Base-by-base conservation (phyloP, 306 rosid species). In the Mimosa pudica region DNA sequence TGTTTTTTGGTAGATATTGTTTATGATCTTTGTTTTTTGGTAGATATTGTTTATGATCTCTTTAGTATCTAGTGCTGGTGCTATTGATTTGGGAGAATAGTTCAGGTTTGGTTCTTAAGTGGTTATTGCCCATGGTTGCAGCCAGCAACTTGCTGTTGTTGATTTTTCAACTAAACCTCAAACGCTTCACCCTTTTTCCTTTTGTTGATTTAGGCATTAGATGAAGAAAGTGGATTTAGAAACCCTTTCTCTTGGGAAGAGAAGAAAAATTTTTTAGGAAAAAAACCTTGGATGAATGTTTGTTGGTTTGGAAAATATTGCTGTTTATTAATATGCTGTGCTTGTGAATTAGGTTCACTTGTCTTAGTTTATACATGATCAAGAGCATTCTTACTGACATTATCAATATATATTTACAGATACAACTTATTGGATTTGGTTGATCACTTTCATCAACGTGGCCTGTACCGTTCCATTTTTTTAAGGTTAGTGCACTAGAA, bases 371-470 rank as follows among this genome's bases (percentile, higher is more conserved):
- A 68, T 70, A 69, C 78, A n/a, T 78, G 78, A 14, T 77, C 73
- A 69, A 84, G 76, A 63, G 80, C 67, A 64, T 70, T 38, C 41
- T 63, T 70, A 48, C 67, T 84, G 65, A 68, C 73, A 76, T 75
- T 71, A 66, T 77, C 70, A 74, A 82, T 14, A 64, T 78, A 44
- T 81, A 66, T 82, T 65, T 36, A 69, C 96, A 95, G 99, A 79
- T 95, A 92, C 84, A 92, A 93, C 89, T 84, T 95, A 71, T 4
- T 42, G 75, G 88, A 88, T 66, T 87, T 95, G 55, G 88, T 95
- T 20, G 94, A 91, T 78, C 99, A 95, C 89, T 93, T 95, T 66
- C 79, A 95, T 85, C 85, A 69, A 8, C 88, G 97, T 70, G 99
- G 99, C 79, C 83, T 95, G 82, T 89, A 90, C 77, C 97, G 99